These are phyloP conservation scores for Dissophora ornata DNA, from an alignment of 192 early-diverging fungal genomes.

Conservation along the genomic window DNA sequence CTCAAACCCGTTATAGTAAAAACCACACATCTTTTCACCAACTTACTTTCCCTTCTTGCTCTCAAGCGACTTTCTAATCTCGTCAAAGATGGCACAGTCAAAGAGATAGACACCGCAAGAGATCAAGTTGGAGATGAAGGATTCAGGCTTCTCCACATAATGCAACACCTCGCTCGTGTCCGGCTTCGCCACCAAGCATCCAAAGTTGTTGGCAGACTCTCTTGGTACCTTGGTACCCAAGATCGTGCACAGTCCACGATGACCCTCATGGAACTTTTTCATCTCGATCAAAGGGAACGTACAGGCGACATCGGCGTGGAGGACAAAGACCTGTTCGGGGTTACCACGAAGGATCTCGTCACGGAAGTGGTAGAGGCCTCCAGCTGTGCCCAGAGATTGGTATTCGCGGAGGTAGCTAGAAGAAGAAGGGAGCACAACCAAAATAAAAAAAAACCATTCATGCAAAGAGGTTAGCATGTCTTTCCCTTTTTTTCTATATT, in stretches of 20 bases:
- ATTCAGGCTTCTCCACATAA: constrained; percentile 99
- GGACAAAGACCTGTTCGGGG: constrained; percentile 93
- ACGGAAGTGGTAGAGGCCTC: constrained; percentile 98
- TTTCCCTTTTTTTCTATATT: no score
- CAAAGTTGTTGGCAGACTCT: constrained; percentile 86
- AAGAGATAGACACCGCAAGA: constrained; percentile 97
- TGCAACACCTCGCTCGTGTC: constrained; percentile 93
- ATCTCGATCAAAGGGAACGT: constrained; percentile 92
- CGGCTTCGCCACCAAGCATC: constrained; percentile 90
- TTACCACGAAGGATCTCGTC: constrained; percentile 94
- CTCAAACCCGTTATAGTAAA: no score
- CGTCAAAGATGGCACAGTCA: constrained; percentile 86
- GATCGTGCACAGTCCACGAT: constrained; percentile 88
- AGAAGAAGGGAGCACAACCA: not conserved
- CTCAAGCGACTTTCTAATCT: constrained; percentile 83
- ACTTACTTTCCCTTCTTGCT: constrained; percentile 68
- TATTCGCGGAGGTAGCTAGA: constrained; percentile 97
- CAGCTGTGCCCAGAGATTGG: constrained; percentile 95
- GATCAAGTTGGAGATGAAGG: constrained; percentile 93
- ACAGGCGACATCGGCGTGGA: constrained; percentile 97
- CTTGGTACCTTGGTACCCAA: constrained; percentile 88
- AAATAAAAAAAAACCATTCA: not conserved
- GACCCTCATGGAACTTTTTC: constrained; percentile 84
- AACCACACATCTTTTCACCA: no score
- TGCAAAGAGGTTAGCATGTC: no score